These are phyloP conservation scores for Aspergillus bridgeri DNA, from an alignment of 495 filamentous ascomycete species.

Conservation along the genomic window DNA sequence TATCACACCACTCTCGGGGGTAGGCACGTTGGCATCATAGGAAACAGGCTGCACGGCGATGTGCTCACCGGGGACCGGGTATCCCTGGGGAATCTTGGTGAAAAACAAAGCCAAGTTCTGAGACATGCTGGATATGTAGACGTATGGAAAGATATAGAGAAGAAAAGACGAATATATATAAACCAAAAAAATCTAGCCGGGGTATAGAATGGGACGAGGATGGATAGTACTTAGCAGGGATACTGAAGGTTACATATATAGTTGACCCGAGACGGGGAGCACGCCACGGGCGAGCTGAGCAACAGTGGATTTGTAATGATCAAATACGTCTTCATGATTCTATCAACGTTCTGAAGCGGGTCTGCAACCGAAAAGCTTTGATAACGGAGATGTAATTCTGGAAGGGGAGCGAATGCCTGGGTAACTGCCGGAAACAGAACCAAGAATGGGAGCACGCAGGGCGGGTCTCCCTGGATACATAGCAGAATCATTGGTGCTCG, in stretches of 20 bases:
- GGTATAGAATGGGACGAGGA: neutral
- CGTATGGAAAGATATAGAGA: neutral
- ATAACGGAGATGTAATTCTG: neutral
- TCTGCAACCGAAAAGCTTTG: neutral
- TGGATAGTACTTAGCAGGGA: neutral
- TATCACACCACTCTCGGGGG: constrained; percentile 67
- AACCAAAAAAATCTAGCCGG: constrained; percentile 1
- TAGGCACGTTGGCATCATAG: constrained; percentile 62
- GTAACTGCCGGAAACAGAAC: constrained; percentile 6
- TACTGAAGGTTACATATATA: neutral
- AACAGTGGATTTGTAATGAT: neutral
- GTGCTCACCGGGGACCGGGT: constrained; percentile 70
- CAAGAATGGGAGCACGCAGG: neutral
- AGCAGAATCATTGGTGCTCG: neutral
- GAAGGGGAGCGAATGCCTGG: constrained; percentile 5
- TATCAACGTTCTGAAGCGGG: neutral
- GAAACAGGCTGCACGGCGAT: constrained; percentile 62
- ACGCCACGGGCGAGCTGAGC: neutral
- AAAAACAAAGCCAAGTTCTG: constrained; percentile 80
- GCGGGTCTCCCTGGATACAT: too few relatives aligned
- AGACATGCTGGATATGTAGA: constrained; percentile 27
- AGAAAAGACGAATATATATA: neutral
- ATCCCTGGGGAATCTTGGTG: constrained; percentile 63
- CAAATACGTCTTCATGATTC: neutral
- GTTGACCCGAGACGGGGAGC: neutral